Percentiles rank a stretch among this genome's conserved stretches.
phyloP scores from a whole-genome alignment of 805 yeast genomes.

The Yamadazyma ubonensis region DNA sequence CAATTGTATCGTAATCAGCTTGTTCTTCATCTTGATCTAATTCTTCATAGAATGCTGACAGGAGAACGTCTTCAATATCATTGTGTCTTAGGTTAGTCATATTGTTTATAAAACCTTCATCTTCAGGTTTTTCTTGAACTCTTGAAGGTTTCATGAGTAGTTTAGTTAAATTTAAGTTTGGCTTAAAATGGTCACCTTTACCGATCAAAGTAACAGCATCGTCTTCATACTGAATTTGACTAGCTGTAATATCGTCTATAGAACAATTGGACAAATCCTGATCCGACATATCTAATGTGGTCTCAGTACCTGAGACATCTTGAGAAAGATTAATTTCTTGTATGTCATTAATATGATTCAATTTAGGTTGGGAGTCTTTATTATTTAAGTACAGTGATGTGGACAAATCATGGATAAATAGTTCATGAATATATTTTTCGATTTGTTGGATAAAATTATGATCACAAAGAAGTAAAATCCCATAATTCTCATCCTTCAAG shows the following conservation, averaged over 20 bases:
- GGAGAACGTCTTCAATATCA: slow-evolving; percentile 15
- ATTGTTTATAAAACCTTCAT: slow-evolving; percentile 21
- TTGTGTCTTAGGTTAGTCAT: slow-evolving; percentile 31
- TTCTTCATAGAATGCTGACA: slow-evolving; percentile 5
- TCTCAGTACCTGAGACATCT: slow-evolving; percentile 17
- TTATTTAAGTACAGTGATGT: slow-evolving; percentile 1
- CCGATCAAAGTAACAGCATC: slow-evolving; percentile 14
- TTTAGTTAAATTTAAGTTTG: slow-evolving; percentile 2
- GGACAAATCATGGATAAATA: slow-evolving; percentile 7
- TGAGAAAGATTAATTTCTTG: slow-evolving; percentile 10
- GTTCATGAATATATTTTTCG: slow-evolving; percentile 24
- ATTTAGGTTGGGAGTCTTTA: not conserved
- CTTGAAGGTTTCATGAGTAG: slow-evolving; percentile 2
- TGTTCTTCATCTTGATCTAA: slow-evolving; percentile 1
- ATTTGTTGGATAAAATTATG: slow-evolving; percentile 24
- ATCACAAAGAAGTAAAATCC: slow-evolving; percentile 28
- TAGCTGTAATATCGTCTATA: slow-evolving; percentile 4
- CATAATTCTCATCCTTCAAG: slow-evolving; percentile 30
- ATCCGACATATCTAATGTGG: slow-evolving; percentile 19
- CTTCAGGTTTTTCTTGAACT: slow-evolving; percentile 1
- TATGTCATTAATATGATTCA: not conserved
- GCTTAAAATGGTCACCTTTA: slow-evolving; percentile 1
- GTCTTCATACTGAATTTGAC: slow-evolving; percentile 9
- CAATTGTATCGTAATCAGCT: not conserved
- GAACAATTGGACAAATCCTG: slow-evolving; percentile 8